A percentile compares a stretch with the other conserved stretches of the same genome.
phyloP scores from a whole-genome alignment of 352 stramenopile species.

The Sclerospora graminicola region DNA sequence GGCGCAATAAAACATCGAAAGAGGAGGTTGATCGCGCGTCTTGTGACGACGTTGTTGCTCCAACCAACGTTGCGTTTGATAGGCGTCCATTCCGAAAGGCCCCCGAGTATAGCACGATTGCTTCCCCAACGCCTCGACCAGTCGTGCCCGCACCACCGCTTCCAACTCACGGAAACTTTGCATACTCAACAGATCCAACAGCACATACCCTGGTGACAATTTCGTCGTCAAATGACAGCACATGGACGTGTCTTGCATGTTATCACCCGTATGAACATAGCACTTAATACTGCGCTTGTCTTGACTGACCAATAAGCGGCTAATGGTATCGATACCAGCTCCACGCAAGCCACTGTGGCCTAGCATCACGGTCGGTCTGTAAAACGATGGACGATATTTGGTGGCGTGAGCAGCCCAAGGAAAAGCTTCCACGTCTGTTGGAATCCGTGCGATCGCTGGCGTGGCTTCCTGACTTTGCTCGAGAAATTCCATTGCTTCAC shows the following conservation, averaged over 20 bases:
- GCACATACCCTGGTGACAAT: constrained; percentile 19
- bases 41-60: constrained; percentile 21
- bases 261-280: constrained; percentile 25
- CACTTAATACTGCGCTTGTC: constrained; percentile 61
- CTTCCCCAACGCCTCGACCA: constrained; percentile 22
- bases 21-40: constrained; percentile 9
- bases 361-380: constrained; percentile 35
- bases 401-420: constrained; percentile 14
- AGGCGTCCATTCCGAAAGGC: constrained; percentile 22
- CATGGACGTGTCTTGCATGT: constrained; percentile 1
- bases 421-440: constrained; percentile 21
- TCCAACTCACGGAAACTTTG: constrained; percentile 32
- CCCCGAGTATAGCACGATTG: constrained; percentile 22
- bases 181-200: constrained; percentile 37
- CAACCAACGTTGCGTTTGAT: constrained; percentile 20
- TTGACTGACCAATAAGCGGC: constrained; percentile 40
- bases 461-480: constrained; percentile 10
- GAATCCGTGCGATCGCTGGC: not conserved
- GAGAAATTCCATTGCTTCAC: constrained; percentile 19
- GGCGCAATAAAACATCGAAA: constrained; percentile 37
- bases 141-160: constrained; percentile 20
- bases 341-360: constrained; percentile 28
- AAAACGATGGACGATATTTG: constrained; percentile 35
- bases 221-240: constrained; percentile 6
- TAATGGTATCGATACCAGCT: constrained; percentile 30